phyloP scores from a whole-genome alignment of 352 stramenopile species.

The Pythium pyrilobum region DNA sequence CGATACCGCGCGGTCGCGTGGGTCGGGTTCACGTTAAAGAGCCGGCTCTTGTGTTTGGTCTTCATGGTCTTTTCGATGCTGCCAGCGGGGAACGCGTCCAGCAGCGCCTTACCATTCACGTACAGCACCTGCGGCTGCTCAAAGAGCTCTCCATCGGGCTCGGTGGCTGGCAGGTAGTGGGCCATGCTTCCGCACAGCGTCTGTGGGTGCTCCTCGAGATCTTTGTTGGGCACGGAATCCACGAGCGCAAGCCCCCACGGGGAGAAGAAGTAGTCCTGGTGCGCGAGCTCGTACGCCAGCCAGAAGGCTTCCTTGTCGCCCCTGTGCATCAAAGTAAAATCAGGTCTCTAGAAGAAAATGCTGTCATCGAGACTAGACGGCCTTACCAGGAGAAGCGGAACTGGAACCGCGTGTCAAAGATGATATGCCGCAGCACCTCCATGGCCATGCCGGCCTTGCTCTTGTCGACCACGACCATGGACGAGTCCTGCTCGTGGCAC shows the following conservation, averaged over 20 bases:
- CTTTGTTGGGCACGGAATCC: slow-evolving; percentile 37
- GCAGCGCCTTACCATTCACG: slow-evolving; percentile 55
- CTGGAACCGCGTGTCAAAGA: slow-evolving; percentile 50
- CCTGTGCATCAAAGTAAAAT: not conserved
- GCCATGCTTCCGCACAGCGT: slow-evolving; percentile 69
- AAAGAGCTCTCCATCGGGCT: slow-evolving; percentile 10
- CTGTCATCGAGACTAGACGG: not conserved
- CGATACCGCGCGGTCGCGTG: slow-evolving; percentile 46
- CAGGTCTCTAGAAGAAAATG: not conserved
- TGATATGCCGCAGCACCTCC: slow-evolving; percentile 46
- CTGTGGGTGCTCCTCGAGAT: slow-evolving; percentile 45
- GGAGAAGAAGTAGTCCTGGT: slow-evolving; percentile 61
- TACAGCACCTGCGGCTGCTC: slow-evolving; percentile 37
- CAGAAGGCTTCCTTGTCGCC: slow-evolving; percentile 62
- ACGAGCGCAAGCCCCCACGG: slow-evolving; percentile 58
- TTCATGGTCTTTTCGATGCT: slow-evolving; percentile 19
- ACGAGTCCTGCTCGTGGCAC: slow-evolving; percentile 61
- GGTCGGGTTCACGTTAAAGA: slow-evolving; percentile 55
- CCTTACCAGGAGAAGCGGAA: slow-evolving; percentile 51
- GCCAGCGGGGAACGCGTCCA: slow-evolving; percentile 43
- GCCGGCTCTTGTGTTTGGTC: slow-evolving; percentile 26
- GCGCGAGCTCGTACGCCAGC: slow-evolving; percentile 59
- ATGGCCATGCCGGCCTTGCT: slow-evolving; percentile 28
- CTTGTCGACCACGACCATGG: slow-evolving; percentile 53
- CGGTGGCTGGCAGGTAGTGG: slow-evolving; percentile 43